Percentiles rank a stretch among this genome's conserved stretches.
These are phyloP conservation scores for Neonectria ditissima DNA, from an alignment of 2,329 filamentous ascomycete species.

Conservation along the genomic window DNA sequence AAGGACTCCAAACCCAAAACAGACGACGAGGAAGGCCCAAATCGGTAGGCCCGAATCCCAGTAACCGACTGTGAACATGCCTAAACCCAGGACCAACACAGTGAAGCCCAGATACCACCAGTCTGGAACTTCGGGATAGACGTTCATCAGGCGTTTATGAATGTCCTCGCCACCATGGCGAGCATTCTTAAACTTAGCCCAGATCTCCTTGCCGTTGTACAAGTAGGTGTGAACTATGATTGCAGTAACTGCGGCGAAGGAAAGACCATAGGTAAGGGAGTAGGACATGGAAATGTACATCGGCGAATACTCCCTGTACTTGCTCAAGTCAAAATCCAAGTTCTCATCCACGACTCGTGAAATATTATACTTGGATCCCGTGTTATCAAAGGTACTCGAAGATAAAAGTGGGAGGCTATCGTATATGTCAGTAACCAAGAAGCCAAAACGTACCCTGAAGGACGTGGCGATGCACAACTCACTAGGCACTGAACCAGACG, in stretches of 20 bases:
- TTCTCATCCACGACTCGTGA: conserved; percentile 18
- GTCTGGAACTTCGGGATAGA: conserved; percentile 21
- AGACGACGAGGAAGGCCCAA: conserved; percentile 24
- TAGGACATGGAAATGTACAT: conserved; percentile 28
- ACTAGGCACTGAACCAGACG: conserved; percentile 28
- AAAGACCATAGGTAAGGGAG: conserved; percentile 21
- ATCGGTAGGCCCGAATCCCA: conserved; percentile 24
- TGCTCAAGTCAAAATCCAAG: conserved; percentile 17
- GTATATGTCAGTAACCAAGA: neutral
- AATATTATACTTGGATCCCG: conserved; percentile 15
- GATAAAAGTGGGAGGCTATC: conserved; percentile 20
- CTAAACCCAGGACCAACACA: conserved; percentile 11
- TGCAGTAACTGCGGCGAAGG: conserved; percentile 20
- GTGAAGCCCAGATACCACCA: conserved; percentile 24
- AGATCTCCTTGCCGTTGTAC: conserved; percentile 24
- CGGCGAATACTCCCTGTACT: conserved; percentile 23
- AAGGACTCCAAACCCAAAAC: conserved; percentile 19
- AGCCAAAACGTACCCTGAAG: too few relatives aligned
- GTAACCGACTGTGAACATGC: conserved; percentile 25
- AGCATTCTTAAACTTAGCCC: conserved; percentile 25
- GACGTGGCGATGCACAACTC: neutral
- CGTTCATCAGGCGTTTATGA: conserved; percentile 25
- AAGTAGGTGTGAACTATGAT: conserved; percentile 25
- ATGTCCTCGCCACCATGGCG: conserved; percentile 23
- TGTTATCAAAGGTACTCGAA: conserved; percentile 25